These are phyloP conservation scores for Fusarium sp. DNA, from an alignment of 2,329 filamentous ascomycete species.

Conservation along the genomic window DNA sequence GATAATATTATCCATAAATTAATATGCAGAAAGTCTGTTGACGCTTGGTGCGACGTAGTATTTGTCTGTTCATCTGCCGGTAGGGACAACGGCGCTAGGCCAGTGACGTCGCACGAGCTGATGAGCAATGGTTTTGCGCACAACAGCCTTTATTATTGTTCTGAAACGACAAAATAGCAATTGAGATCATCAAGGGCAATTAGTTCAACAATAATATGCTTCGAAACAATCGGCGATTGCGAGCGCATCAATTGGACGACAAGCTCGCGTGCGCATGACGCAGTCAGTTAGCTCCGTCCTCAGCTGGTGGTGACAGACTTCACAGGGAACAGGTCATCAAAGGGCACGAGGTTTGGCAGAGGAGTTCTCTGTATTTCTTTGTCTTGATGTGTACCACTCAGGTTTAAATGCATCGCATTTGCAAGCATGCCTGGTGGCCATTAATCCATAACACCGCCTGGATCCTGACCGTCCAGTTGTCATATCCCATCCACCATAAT, in stretches of 20 bases:
- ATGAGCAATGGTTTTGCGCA: conserved; percentile 11
- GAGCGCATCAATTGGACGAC: not conserved
- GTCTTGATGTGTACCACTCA: conserved; percentile 46
- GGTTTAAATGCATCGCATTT: conserved; percentile 45
- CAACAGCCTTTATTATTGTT: conserved; percentile 10
- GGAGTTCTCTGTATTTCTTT: conserved; percentile 47
- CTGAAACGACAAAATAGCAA: not conserved
- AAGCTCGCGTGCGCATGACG: not conserved
- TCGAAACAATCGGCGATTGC: not conserved
- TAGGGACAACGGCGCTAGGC: conserved; percentile 2
- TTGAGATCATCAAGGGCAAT: not conserved
- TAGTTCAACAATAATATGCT: not conserved
- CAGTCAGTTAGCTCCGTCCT: not conserved
- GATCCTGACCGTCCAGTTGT: conserved; percentile 53
- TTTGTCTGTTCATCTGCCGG: conserved; percentile 15
- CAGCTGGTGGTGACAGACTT: conserved; percentile 3
- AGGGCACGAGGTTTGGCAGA: conserved; percentile 15
- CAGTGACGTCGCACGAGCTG: conserved; percentile 34
- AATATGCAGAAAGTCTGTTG: not conserved
- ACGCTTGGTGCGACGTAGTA: conserved; percentile 40
- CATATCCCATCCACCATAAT: conserved; percentile 48
- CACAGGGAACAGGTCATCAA: conserved; percentile 15
- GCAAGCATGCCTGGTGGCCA: conserved; percentile 47
- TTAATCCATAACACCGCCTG: conserved; percentile 51
- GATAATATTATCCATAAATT: not conserved